Percentiles rank a stretch among this genome's conserved stretches.
Evolutionary conservation across 305 asterid species (phyloP).

Genomic region (Fraxinus ornus): DNA sequence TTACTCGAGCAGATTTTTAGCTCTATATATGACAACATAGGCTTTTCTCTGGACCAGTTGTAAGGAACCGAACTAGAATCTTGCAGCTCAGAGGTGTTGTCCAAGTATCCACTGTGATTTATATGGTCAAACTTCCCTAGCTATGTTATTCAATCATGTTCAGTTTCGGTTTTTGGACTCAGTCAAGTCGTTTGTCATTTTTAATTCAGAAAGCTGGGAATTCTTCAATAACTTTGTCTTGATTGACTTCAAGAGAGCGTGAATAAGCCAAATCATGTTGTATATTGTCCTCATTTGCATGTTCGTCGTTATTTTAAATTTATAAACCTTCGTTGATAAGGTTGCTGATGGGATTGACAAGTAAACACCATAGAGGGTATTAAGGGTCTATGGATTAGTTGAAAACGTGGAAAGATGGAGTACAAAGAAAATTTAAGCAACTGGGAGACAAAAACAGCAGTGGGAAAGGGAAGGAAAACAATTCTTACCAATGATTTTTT

Average conservation of each 20-base stretch:
- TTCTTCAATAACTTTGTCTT: background rate
- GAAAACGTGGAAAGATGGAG: background rate
- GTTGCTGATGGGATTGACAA: background rate
- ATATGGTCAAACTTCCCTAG: background rate
- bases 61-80: background rate
- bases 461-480: background rate
- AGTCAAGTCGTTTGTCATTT: background rate
- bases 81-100: background rate
- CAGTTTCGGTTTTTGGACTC: background rate
- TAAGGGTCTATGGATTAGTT: background rate
- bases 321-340: background rate
- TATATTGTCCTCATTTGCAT: background rate
- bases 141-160: background rate
- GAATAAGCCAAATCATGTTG: background rate
- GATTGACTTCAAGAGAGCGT: background rate
- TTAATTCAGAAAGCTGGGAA: background rate
- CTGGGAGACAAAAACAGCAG: background rate
- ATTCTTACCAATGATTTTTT: background rate
- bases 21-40: background rate
- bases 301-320: background rate
- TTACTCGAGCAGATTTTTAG: background rate
- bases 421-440: background rate
- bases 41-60: background rate
- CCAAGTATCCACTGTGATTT: background rate
- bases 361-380: background rate